These are phyloP conservation scores for Hippophae tibetana DNA, from an alignment of 306 rosid species.

Conservation along the genomic window DNA sequence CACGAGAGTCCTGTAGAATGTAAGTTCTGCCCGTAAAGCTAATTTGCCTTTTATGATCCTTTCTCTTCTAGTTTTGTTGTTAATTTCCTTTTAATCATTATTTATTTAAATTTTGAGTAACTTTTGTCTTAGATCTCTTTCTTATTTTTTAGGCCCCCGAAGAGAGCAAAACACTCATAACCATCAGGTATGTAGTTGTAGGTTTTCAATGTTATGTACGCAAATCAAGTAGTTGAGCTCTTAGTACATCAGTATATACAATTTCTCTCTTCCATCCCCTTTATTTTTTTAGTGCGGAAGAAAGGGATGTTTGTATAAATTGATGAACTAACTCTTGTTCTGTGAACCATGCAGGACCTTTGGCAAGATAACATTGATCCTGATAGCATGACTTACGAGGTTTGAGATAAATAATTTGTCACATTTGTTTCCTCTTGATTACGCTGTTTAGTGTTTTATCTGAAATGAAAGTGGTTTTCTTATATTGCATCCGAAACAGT, in stretches of 20 bases:
- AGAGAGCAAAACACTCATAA: constrained; percentile 68
- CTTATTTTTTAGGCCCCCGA: constrained; percentile 59
- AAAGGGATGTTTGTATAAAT: no score
- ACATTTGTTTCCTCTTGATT: background rate
- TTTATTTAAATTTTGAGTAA: constrained; percentile 7
- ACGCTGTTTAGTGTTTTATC: constrained; percentile 2
- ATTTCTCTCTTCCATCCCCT: no score
- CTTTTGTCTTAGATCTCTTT: background rate
- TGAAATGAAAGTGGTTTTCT: constrained; percentile 3
- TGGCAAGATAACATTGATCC: constrained; percentile 90
- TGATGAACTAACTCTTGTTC: constrained; percentile 18
- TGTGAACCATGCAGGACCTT: constrained; percentile 51
- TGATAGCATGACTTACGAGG: constrained; percentile 94
- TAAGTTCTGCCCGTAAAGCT: constrained; percentile 18
- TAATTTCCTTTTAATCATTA: background rate
- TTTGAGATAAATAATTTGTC: constrained; percentile 21
- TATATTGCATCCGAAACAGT: no score
- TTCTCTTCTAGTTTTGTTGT: constrained; percentile 5
- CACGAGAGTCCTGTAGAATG: constrained; percentile 62
- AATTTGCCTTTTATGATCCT: no score
- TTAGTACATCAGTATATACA: no score
- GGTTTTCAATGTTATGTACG: no score
- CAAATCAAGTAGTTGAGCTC: no score
- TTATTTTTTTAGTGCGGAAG: no score
- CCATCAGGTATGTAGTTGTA: constrained; percentile 54